Conservation (phyloP, 2,329 filamentous ascomycete genomes). For the Arthrobotrys sphaeroides region DNA sequence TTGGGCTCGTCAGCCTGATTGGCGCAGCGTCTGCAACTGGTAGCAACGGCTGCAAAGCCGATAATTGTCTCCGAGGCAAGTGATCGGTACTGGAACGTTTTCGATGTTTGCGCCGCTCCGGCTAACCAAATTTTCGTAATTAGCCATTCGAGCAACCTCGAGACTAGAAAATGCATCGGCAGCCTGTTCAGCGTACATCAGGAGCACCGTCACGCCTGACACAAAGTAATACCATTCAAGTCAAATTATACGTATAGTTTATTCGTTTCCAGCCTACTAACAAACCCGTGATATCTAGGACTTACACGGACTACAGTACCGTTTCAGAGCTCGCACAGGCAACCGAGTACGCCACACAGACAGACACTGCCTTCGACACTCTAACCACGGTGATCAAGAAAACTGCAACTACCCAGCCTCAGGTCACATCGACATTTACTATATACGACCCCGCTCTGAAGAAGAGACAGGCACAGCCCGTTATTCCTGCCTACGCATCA, state of each 20-base stretch:
- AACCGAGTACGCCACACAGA: neutral
- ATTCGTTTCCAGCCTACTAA: neutral
- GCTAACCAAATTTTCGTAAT: neutral
- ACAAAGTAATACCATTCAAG: neutral
- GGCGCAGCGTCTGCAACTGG: neutral
- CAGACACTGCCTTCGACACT: neutral
- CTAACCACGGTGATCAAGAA: neutral
- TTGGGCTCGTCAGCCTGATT: neutral
- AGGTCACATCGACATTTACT: neutral
- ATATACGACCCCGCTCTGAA: constrained; percentile 7
- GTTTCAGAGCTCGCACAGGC: neutral
- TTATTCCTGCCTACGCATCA: constrained; percentile 57
- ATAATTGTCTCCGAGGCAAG: neutral
- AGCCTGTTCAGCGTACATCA: constrained; percentile 5
- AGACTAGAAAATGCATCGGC: neutral
- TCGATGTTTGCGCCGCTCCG: neutral
- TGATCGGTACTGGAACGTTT: neutral
- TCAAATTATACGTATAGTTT: neutral
- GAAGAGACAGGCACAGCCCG: constrained; percentile 14
- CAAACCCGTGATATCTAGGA: neutral
- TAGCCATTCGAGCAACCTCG: constrained; percentile 6
- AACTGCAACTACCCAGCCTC: neutral
- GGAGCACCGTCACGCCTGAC: constrained; percentile 1
- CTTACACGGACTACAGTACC: neutral
- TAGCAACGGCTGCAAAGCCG: neutral